phyloP scores from a whole-genome alignment of 169 alveolate species.

The Plasmodium vinckei region DNA sequence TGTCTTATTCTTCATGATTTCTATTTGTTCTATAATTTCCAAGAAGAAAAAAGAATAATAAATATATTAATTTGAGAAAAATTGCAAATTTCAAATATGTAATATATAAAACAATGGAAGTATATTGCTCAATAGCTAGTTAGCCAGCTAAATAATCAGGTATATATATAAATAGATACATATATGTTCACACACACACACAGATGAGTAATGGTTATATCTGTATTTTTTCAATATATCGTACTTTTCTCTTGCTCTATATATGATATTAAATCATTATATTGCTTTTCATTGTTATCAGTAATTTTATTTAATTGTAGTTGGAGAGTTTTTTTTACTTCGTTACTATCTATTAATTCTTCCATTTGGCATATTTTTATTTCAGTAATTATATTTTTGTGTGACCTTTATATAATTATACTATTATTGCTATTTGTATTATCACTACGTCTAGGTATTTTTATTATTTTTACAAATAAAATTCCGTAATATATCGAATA shows the following conservation, averaged over 20 bases:
- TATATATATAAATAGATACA: no score
- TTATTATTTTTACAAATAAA: no score
- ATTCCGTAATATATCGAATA: no score
- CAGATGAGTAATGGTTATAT: no score
- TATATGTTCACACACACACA: no score
- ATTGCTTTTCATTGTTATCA: conserved; percentile 63
- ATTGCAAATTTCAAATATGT: no score
- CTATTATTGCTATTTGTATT: neutral
- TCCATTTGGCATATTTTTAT: conserved; percentile 24
- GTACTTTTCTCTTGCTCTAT: conserved; percentile 72
- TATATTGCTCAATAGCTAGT: no score
- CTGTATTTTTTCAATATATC: neutral
- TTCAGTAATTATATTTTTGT: neutral
- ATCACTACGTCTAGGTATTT: no score
- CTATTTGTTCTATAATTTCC: conserved; percentile 48
- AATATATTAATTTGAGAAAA: no score
- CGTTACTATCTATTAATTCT: conserved; percentile 26
- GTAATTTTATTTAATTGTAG: conserved; percentile 38
- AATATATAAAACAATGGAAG: no score
- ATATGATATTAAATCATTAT: conserved; percentile 58
- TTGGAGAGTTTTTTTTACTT: conserved; percentile 51
- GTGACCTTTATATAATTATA: neutral
- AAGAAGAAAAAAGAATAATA: neutral
- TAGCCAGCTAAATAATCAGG: no score
- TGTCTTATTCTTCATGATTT: conserved; percentile 53